Evolutionary conservation across 1,284 basidiomycete species (phyloP), one percentile per base, ranked within the genome.

Genomic region (Sanguinoderma infundibulare): DNA sequence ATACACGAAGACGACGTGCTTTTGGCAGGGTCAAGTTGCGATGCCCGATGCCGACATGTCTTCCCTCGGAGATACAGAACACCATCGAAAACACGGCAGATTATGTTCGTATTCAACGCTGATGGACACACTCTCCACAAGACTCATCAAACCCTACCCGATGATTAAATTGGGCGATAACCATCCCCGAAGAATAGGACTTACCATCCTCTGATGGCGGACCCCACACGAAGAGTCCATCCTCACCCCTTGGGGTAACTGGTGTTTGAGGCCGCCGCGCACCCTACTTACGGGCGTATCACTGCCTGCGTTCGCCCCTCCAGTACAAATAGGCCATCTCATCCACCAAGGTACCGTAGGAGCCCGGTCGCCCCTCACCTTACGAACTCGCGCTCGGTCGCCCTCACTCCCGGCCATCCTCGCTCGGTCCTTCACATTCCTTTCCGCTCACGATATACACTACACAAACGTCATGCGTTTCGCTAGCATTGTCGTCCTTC

Each of bases 401-500:
- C 62, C 56, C 59, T 30, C n/a, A n/a, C 55, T 66, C 14, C 5
- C n/a, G 55, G 55, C 59, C 60, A 59, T 57, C 59, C 59, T 60
- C 28, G 51, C 55, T 35, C 59, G 39, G 28, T 62, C 59, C 35
- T 60, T 50, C 42, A 53, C 57, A 34, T 53, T 24, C 52, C 42
- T 44, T 44, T 54, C 32, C 22, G n/a, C 32, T 53, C 46, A 59
- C 59, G 59, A 60, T 60, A 60, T 53, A 35, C 47, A 59, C 59
- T 57, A 62, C 62, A 60, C 54, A 32, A 39, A 39, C 10, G 38
- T 12, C 17, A 73, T 73, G 69, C 65, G 60, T 49, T 70, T 70
- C 63, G 53, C 59, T 60, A 67, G 47, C 65, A 55, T 66, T 42
- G 53, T 65, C 62, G 49, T 68, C 61, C 42, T 71, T 52, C 56